These are phyloP conservation scores for Tolypocladium inflatum DNA, from an alignment of 2,329 filamentous ascomycete genomes.

Conservation along the genomic window DNA sequence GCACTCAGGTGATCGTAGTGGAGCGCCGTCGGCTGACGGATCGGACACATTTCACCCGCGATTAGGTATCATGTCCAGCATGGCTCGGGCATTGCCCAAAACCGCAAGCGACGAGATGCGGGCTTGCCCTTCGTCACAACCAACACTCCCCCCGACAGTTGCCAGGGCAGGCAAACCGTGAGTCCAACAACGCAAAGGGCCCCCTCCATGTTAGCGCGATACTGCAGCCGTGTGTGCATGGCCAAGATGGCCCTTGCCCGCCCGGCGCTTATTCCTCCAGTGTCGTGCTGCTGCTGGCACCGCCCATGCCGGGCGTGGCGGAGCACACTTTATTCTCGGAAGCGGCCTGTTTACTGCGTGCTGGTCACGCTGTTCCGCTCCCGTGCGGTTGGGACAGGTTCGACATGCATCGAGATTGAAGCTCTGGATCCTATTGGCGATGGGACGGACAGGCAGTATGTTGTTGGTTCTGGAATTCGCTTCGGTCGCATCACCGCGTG, in stretches of 20 bases:
- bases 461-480: neutral
- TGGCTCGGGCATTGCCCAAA: neutral
- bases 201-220: neutral
- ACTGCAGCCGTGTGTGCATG: neutral
- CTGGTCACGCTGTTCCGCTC: neutral
- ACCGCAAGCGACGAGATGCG: neutral
- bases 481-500: neutral
- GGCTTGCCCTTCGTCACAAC: neutral
- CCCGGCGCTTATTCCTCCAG: slow-evolving; percentile 3
- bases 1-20: neutral
- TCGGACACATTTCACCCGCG: neutral
- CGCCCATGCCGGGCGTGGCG: neutral
- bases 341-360: neutral
- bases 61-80: neutral
- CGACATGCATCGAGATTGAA: neutral
- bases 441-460: neutral
- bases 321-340: neutral
- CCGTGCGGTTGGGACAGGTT: neutral
- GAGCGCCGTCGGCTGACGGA: neutral
- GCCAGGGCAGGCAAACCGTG: neutral
- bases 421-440: neutral
- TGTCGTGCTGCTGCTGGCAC: neutral
- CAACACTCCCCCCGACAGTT: neutral
- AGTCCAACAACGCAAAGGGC: neutral
- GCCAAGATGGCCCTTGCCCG: neutral